Evolutionary conservation across 495 filamentous ascomycete genomes (phyloP), one percentile per base, ranked within the genome.

Genomic region (Neurospora tetraspora): DNA sequence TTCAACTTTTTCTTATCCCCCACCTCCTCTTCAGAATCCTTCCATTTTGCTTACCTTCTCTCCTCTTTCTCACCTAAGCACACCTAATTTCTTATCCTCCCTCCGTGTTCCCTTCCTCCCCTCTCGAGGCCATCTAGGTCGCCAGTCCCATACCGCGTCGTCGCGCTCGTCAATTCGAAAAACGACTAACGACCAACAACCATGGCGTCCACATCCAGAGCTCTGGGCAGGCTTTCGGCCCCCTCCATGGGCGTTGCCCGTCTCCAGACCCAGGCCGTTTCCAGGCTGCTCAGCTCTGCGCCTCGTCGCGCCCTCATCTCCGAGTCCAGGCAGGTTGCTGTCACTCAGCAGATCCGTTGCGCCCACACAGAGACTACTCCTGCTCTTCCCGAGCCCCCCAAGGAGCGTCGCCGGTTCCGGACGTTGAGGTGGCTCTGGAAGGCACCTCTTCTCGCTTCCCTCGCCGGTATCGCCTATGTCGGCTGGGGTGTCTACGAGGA

Each of bases 401-500:
- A 82, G 78, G 81, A 80, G 74, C 77, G 77, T 73, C 76, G 80
- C 73, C 82, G 79, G 74, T 81, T 86, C 73, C 79, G 84, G 65
- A 79, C 75, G 36, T 77, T 84, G 74, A 77, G 80, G 69, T 85
- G 84, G 84, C 23, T 89, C 74, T 98, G 93, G 92, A 88, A 96
- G 73, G 76, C 90, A 76, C 91, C 90, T 39, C 92, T 92, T 79
- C 79, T 96, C 71, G 88, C 90, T 68, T 83, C 87, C 71, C 76
- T 97, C 72, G 90, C 83, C 74, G 87, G 93, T 70, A 79, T 90
- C 43, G 92, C 83, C 68, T 92, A 89, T 74, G 80, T 96, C 70
- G 90, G 88, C 71, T 97, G 94, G 81, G 89, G 88, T 76, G 91
- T 98, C 80, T 97, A 93, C 81, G 82, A 88, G 39, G 88, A 92